Conservation (phyloP, 495 filamentous ascomycete species). For the Penicillium antarcticum region DNA sequence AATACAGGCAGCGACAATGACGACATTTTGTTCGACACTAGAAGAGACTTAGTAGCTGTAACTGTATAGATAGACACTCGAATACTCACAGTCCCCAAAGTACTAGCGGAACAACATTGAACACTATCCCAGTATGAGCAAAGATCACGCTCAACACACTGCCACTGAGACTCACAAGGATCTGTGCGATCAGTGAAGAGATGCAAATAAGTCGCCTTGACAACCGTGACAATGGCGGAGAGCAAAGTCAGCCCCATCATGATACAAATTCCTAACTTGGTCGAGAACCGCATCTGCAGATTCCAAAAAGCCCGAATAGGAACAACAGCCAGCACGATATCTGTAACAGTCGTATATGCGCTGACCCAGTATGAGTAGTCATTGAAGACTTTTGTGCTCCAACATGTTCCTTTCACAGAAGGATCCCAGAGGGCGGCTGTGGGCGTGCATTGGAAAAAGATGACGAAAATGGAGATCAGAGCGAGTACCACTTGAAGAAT, state of each 20-base stretch:
- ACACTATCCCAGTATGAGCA: conserved; percentile 10
- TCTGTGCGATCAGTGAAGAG: conserved; percentile 13
- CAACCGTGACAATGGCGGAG: conserved; percentile 17
- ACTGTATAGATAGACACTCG: background rate
- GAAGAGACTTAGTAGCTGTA: background rate
- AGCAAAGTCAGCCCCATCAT: conserved; percentile 27
- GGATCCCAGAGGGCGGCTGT: conserved; percentile 16
- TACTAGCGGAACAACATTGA: conserved; percentile 10
- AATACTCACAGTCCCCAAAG: conserved; percentile 16
- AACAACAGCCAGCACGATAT: conserved; percentile 24
- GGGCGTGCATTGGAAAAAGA: conserved; percentile 23
- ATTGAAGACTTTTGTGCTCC: conserved; percentile 15
- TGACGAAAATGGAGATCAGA: conserved; percentile 18
- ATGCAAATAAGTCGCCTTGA: conserved; percentile 18
- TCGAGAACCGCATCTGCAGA: conserved; percentile 20
- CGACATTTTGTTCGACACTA: conserved; percentile 25
- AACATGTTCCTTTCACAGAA: conserved; percentile 12
- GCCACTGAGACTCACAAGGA: conserved; percentile 9
- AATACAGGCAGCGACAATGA: conserved; percentile 34
- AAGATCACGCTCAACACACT: background rate
- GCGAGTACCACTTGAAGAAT: conserved; percentile 21
- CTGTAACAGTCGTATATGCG: conserved; percentile 22
- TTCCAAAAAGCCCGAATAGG: conserved; percentile 26
- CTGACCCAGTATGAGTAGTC: conserved; percentile 22
- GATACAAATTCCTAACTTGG: conserved; percentile 17